Percentiles rank a stretch among this genome's conserved stretches.
These are phyloP conservation scores for Asterophora lycoperdoides DNA, from an alignment of 768 basidiomycete genomes.

Conservation along the genomic window DNA sequence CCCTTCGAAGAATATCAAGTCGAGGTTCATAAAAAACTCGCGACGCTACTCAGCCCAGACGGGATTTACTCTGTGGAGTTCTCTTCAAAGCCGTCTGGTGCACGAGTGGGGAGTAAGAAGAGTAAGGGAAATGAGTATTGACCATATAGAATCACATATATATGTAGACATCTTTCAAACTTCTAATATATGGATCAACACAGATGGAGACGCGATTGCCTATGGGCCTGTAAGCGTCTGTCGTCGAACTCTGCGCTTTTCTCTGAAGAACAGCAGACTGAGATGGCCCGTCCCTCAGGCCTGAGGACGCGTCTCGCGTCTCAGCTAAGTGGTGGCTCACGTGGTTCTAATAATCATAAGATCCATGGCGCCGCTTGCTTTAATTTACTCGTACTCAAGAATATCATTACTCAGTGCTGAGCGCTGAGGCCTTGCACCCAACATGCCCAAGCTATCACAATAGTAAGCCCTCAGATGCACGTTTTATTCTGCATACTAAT, in stretches of 20 bases:
- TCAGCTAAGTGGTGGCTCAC: not conserved
- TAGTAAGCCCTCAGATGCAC: slow-evolving; percentile 36
- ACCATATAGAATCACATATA: not conserved
- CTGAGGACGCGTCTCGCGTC: not conserved
- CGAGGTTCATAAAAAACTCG: slow-evolving; percentile 67
- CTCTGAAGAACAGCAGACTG: too few species aligned
- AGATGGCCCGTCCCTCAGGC: too few species aligned
- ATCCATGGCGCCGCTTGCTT: too few species aligned
- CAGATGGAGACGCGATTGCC: too few species aligned
- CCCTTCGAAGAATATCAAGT: slow-evolving; percentile 75
- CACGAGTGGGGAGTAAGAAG: slow-evolving; percentile 2
- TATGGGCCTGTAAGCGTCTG: too few species aligned
- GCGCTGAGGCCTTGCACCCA: not conserved
- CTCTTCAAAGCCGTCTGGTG: slow-evolving; percentile 6
- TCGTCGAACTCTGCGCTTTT: too few species aligned
- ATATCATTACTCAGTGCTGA: too few species aligned
- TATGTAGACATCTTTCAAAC: not conserved
- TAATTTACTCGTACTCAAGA: too few species aligned
- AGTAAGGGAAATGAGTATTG: slow-evolving; percentile 5
- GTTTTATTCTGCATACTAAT: not conserved
- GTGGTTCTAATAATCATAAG: not conserved
- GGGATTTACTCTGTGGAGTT: slow-evolving; percentile 61
- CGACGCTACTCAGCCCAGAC: slow-evolving; percentile 59
- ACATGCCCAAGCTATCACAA: slow-evolving; percentile 44
- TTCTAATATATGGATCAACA: too few species aligned